A percentile compares a stretch with the other conserved stretches of the same genome.
These are phyloP conservation scores for Torulaspora delbrueckii DNA, from an alignment of 805 yeast genomes.

Conservation along the genomic window DNA sequence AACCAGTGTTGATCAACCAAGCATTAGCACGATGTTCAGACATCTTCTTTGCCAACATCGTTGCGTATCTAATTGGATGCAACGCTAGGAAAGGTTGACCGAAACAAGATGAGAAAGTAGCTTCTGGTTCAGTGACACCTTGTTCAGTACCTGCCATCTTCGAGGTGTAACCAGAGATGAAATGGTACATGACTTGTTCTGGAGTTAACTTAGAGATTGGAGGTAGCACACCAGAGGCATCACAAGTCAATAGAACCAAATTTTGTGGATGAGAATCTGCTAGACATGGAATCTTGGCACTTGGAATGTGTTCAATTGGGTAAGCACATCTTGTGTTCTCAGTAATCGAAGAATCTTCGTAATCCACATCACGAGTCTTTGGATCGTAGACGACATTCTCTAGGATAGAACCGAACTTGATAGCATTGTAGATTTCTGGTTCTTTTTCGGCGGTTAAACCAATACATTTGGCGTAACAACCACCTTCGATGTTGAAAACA, in stretches of 20 bases:
- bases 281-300: constrained; percentile 91
- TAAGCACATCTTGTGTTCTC: constrained; percentile 98
- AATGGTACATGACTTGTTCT: constrained; percentile 98
- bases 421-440: constrained; percentile 95
- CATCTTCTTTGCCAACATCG: constrained; percentile 92
- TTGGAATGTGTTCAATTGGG: constrained; percentile 95
- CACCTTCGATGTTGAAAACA: constrained; percentile 98
- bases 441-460: constrained; percentile 87
- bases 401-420: constrained; percentile 88
- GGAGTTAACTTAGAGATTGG: constrained; percentile 91
- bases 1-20: constrained; percentile 96
- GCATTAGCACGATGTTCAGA: constrained; percentile 83
- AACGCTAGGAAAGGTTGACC: constrained; percentile 98
- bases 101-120: constrained; percentile 96
- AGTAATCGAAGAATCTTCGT: constrained; percentile 73
- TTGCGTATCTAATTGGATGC: constrained; percentile 97
- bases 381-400: constrained; percentile 91
- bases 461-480: constrained; percentile 97
- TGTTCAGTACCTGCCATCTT: constrained; percentile 99
- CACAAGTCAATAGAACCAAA: constrained; percentile 90
- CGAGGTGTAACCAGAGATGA: constrained; percentile 96
- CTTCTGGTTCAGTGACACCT: constrained; percentile 97
- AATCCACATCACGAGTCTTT: constrained; percentile 75
- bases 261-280: constrained; percentile 89
- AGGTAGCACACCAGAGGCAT: constrained; percentile 96